A percentile compares a stretch with the other conserved stretches of the same genome.
phyloP scores from a whole-genome alignment of 495 filamentous ascomycete species.

The Aspergillus mulundensis region DNA sequence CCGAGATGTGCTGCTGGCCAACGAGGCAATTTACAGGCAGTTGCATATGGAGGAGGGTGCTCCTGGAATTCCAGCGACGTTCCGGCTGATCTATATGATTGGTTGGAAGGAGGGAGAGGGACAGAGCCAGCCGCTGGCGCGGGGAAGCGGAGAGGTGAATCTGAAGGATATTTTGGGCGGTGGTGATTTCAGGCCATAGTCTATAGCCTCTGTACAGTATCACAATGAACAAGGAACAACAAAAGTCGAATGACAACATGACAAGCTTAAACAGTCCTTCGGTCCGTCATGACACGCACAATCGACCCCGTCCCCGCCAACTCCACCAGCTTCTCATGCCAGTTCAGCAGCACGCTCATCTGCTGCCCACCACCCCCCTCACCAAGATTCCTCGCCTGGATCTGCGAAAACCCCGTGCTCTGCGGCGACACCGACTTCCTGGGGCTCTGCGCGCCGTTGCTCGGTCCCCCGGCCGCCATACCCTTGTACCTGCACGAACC shows the following conservation, averaged over 20 bases:
- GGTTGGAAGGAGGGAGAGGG: constrained; percentile 87
- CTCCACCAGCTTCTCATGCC: constrained; percentile 95
- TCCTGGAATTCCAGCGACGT: constrained; percentile 80
- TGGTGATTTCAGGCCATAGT: constrained; percentile 38
- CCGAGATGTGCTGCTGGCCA: constrained; percentile 81
- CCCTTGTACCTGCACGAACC: constrained; percentile 66
- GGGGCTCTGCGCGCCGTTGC: constrained; percentile 32
- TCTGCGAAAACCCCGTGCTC: constrained; percentile 81
- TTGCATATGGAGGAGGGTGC: constrained; percentile 70
- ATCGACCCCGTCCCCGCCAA: constrained; percentile 83
- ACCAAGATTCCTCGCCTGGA: constrained; percentile 62
- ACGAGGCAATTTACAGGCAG: constrained; percentile 82
- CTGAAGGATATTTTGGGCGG: constrained; percentile 77
- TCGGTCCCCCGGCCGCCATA: constrained; percentile 55
- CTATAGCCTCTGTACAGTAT: constrained; percentile 15
- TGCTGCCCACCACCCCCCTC: constrained; percentile 76
- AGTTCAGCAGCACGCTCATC: constrained; percentile 91
- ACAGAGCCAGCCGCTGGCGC: constrained; percentile 71
- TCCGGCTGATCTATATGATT: constrained; percentile 92
- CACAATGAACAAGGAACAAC: constrained; percentile 15
- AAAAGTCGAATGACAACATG: neutral
- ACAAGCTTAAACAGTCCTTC: constrained; percentile 68
- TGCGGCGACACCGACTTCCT: constrained; percentile 66
- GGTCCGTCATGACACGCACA: constrained; percentile 87
- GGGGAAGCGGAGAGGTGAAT: constrained; percentile 79